Evolutionary conservation across 2,329 filamentous ascomycete species (phyloP), one percentile per base, ranked within the genome.

Genomic region (Venturia asperata): DNA sequence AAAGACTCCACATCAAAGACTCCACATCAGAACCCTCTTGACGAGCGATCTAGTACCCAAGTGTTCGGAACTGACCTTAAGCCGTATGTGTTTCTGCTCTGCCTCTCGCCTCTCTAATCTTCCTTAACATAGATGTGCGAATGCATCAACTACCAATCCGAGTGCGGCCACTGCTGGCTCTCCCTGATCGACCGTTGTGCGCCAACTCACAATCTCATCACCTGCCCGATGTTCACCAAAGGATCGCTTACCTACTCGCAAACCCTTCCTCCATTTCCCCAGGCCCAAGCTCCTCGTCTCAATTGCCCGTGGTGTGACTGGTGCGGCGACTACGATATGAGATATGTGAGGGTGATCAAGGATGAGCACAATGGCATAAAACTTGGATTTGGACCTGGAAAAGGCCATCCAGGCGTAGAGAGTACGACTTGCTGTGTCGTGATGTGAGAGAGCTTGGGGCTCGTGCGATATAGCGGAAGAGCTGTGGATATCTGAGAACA

Each of bases 101-200:
- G n/a, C n/a, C n/a, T n/a, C 45, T 49, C 34, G 42, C 30, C 30
- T 19, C 7, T 37, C 39, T 43, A 30, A 37, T 45, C 39, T 47
- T 37, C 60, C 24, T 41, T 11, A 37, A 19, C 52, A 64, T 47
- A 64, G 11, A 83, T 83, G 81, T 84, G 81, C 70, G 72, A 73
- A 37, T 77, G 77, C 41, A 74, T 75, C 19, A 73, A 76, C 62
- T 80, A 77, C 72, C 75, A 77, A 68, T 81, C 79, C 0, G 71
- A 72, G 7, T 83, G 82, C 70, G 70, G 71, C 9, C 81, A 83
- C 67, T 73, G 76, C 37, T 84, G 81, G 80, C 71, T 82, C 64
- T 77, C 75, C 30, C 77, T 83, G 68, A 72, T 72, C 30, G 71
- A 75, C 15, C 76, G 78, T 10, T 83, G 82, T 70, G 72, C 70